Percentiles rank a stretch among this genome's conserved stretches.
Evolutionary conservation across 2,329 filamentous ascomycete genomes (phyloP).

Genomic region (Cryphonectria japonica): DNA sequence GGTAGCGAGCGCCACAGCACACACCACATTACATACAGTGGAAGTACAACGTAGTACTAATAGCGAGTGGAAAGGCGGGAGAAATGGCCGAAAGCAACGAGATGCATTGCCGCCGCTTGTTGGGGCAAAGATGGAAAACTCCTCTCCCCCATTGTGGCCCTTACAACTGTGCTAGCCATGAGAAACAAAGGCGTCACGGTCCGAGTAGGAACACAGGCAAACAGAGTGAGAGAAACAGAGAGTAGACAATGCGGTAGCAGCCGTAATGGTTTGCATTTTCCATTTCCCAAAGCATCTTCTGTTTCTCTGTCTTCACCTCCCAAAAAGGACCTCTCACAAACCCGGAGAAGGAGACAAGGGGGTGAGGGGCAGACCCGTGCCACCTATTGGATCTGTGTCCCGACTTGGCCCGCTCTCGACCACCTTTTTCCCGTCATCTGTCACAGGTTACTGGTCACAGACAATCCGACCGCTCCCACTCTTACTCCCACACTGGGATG

Average conservation of each 20-base stretch:
- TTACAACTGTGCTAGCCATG: background rate
- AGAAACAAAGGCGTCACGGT: background rate
- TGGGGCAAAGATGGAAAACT: conserved; percentile 14
- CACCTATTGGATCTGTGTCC: conserved; percentile 4
- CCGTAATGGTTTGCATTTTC: background rate
- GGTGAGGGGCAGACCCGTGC: background rate
- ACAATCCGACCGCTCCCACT: conserved; percentile 6
- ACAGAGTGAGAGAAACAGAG: background rate
- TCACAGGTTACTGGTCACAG: conserved; percentile 24
- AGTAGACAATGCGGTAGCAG: background rate
- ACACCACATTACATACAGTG: background rate
- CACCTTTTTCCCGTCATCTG: conserved; percentile 21
- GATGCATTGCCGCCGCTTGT: conserved; percentile 9
- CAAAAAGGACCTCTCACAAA: background rate
- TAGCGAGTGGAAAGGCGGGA: background rate
- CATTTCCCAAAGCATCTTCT: background rate
- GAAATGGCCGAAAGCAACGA: background rate
- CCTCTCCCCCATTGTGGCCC: background rate
- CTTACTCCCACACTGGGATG: conserved; percentile 4
- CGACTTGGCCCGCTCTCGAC: conserved; percentile 7
- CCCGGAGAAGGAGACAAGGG: background rate
- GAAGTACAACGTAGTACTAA: background rate
- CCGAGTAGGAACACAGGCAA: background rate
- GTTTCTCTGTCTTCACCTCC: background rate
- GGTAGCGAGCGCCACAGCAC: background rate